These are phyloP conservation scores for Torrubiellomyces zombiae DNA, from an alignment of 2,329 filamentous ascomycete species.

Conservation along the genomic window DNA sequence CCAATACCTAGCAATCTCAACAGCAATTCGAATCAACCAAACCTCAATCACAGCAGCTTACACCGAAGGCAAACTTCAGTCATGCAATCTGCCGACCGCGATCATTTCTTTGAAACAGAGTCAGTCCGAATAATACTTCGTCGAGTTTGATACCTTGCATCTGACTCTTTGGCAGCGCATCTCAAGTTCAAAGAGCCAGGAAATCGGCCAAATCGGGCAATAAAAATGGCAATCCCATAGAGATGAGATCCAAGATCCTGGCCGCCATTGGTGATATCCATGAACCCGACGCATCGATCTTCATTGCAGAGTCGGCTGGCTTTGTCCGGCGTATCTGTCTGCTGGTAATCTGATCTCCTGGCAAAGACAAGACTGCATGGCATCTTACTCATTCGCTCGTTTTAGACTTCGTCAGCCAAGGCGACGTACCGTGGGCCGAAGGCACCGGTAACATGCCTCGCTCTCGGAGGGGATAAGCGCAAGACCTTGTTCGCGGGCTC, in stretches of 20 bases:
- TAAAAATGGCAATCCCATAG: constrained; percentile 65
- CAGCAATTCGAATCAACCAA: no score
- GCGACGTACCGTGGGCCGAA: constrained; percentile 53
- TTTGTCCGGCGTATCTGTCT: constrained; percentile 56
- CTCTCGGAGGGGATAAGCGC: constrained; percentile 40
- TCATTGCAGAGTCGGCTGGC: constrained; percentile 78
- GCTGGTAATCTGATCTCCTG: constrained; percentile 56
- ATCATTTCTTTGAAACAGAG: constrained; percentile 89
- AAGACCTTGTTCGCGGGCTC: constrained; percentile 65
- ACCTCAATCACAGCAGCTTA: no score
- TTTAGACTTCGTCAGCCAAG: no score
- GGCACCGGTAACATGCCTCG: constrained; percentile 65
- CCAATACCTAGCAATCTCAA: no score
- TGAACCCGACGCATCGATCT: constrained; percentile 40
- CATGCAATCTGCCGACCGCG: constrained; percentile 55
- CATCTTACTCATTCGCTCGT: neutral
- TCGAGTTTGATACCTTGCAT: neutral
- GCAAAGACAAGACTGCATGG: no score
- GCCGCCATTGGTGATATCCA: constrained; percentile 53
- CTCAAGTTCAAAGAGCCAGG: constrained; percentile 32
- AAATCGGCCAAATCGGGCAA: constrained; percentile 59
- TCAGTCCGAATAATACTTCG: constrained; percentile 26
- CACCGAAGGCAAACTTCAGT: no score
- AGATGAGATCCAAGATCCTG: constrained; percentile 72
- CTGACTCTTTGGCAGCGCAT: constrained; percentile 21